Conservation (phyloP, 2,329 filamentous ascomycete genomes). For the Polychaeton citri region DNA sequence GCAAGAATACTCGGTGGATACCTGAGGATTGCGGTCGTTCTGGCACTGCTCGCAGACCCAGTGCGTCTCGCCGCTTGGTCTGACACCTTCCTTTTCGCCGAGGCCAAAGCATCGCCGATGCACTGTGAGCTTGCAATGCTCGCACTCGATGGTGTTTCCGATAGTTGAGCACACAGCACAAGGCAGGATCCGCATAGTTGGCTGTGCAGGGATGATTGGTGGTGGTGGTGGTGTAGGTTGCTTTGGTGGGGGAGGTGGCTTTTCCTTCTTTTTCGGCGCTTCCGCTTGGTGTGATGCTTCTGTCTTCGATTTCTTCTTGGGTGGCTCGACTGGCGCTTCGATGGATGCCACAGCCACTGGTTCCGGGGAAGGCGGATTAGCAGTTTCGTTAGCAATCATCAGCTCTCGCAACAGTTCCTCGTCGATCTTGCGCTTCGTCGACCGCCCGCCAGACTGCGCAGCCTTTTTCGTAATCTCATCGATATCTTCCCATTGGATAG, state of each 20-base stretch:
- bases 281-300: conserved; percentile 17
- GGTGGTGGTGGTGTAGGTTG: conserved; percentile 44
- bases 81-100: conserved; percentile 46
- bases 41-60: conserved; percentile 95
- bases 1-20: conserved; percentile 92
- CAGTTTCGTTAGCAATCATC: conserved; percentile 45
- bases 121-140: conserved; percentile 80
- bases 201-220: conserved; percentile 58
- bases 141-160: conserved; percentile 63
- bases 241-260: conserved; percentile 33
- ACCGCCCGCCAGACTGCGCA: conserved; percentile 64
- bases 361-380: conserved; percentile 12
- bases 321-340: conserved; percentile 30
- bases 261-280: conserved; percentile 43
- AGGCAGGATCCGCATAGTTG: conserved; percentile 63
- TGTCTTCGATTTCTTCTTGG: conserved; percentile 48
- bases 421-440: conserved; percentile 79
- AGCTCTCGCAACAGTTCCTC: conserved; percentile 80
- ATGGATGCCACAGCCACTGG: conserved; percentile 11
- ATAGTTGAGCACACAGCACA: conserved; percentile 73
- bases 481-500: conserved; percentile 85
- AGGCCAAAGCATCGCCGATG: conserved; percentile 92
- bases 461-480: conserved; percentile 88
- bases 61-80: conserved; percentile 39
- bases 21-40: conserved; percentile 82